A percentile compares a stretch with the other conserved stretches of the same genome.
Conservation (phyloP, 805 yeast genomes). For the Ogataea populi-albae region DNA sequence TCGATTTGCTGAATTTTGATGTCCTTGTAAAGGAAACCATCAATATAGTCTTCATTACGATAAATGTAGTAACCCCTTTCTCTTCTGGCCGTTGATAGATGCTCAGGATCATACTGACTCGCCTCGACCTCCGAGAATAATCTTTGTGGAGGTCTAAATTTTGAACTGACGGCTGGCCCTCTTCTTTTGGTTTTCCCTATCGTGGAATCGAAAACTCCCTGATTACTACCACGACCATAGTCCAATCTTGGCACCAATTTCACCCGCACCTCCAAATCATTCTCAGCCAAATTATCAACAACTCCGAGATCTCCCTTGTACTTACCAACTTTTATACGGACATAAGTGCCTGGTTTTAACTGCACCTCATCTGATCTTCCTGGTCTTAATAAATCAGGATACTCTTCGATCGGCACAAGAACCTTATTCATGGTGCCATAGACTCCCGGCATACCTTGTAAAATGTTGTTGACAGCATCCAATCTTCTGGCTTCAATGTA, state of each 20-base stretch:
- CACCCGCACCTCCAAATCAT: conserved; percentile 92
- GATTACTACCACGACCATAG: conserved; percentile 66
- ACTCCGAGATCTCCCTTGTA: conserved; percentile 91
- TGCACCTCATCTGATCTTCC: conserved; percentile 84
- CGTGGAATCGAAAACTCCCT: conserved; percentile 23
- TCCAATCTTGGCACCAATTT: conserved; percentile 91
- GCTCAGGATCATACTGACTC: conserved; percentile 72
- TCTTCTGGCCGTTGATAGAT: conserved; percentile 57
- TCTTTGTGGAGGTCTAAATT: conserved; percentile 78
- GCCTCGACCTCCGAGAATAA: conserved; percentile 90
- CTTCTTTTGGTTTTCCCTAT: conserved; percentile 33
- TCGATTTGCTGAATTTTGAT: conserved; percentile 79
- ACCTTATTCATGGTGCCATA: conserved; percentile 61
- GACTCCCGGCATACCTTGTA: conserved; percentile 86
- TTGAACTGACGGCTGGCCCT: conserved; percentile 48
- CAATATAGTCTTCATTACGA: conserved; percentile 82
- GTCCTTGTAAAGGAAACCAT: conserved; percentile 85
- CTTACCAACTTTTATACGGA: conserved; percentile 85
- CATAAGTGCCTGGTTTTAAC: conserved; percentile 87
- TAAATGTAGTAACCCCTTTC: conserved; percentile 65
- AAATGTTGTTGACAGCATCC: conserved; percentile 85
- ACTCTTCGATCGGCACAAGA: conserved; percentile 92
- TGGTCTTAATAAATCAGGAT: conserved; percentile 88
- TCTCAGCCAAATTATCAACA: conserved; percentile 89
- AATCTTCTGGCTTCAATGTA: conserved; percentile 93